Percentiles rank a stretch among this genome's conserved stretches.
phyloP scores from a whole-genome alignment of 1,139 yeast genomes.

The Geotrichum phurueaensis region DNA sequence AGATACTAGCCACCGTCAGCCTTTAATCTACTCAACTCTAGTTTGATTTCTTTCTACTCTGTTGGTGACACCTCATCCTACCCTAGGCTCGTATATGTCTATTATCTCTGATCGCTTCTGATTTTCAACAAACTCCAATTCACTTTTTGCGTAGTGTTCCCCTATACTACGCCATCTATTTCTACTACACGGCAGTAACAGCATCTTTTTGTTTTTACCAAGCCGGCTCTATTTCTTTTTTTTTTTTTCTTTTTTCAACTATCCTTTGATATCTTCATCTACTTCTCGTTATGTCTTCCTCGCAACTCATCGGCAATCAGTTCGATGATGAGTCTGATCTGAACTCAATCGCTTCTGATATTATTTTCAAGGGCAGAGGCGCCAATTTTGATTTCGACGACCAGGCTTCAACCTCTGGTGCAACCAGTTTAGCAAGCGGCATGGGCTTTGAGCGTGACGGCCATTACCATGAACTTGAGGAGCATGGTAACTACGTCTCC shows the following conservation, averaged over 20 bases:
- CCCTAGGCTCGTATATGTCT: not conserved
- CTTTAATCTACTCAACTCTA: not conserved
- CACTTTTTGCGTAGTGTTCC: not conserved
- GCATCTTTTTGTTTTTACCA: not conserved
- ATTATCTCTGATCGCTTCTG: not conserved
- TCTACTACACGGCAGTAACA: not conserved
- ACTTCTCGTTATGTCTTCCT: conserved; percentile 24
- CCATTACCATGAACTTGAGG: conserved; percentile 15
- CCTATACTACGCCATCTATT: not conserved
- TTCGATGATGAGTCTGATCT: conserved; percentile 26
- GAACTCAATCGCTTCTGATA: conserved; percentile 30
- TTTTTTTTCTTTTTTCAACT: not conserved
- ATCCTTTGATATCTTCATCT: not conserved
- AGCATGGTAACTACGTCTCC: conserved; percentile 3
- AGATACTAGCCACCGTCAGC: not conserved
- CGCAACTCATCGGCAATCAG: conserved; percentile 27
- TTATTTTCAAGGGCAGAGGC: conserved; percentile 27
- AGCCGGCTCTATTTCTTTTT: not conserved
- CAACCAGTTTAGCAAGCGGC: conserved; percentile 25
- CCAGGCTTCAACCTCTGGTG: conserved; percentile 23
- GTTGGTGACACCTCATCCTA: not conserved
- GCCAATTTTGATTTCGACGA: conserved; percentile 16
- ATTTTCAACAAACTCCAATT: not conserved
- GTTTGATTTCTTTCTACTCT: not conserved
- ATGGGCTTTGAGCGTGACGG: conserved; percentile 19